Evolutionary conservation across 345 rosid species (phyloP).

Genomic region (Aegle marmelos): DNA sequence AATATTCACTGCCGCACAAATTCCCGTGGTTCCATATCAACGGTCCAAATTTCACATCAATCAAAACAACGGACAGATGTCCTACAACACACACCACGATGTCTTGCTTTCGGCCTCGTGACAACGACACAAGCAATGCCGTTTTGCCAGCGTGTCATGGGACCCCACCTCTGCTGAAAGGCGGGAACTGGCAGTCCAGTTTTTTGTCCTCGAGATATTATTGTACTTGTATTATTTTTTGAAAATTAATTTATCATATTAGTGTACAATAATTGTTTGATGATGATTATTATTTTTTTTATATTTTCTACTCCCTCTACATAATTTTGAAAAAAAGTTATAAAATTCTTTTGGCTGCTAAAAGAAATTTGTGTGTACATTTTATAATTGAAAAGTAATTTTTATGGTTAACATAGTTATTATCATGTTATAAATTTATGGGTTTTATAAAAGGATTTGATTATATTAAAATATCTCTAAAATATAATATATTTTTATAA

Average conservation of each 20-base stretch:
- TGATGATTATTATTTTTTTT: background rate
- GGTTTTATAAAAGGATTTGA: too few relatives aligned
- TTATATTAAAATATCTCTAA: too few relatives aligned
- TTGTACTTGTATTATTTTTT: background rate
- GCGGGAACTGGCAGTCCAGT: conserved; percentile 29
- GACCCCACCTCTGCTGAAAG: conserved; percentile 26
- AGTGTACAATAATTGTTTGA: background rate
- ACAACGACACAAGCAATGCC: conserved; percentile 31
- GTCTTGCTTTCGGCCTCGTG: conserved; percentile 52
- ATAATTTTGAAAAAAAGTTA: too few relatives aligned
- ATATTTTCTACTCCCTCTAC: background rate
- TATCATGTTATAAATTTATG: too few relatives aligned
- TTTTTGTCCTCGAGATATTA: background rate
- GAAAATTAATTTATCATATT: background rate
- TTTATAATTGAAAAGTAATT: too few relatives aligned
- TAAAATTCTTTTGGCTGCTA: too few relatives aligned
- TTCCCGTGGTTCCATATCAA: conserved; percentile 23
- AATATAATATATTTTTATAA: too few relatives aligned
- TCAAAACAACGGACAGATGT: conserved; percentile 32
- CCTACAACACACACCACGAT: conserved; percentile 35
- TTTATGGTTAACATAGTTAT: too few relatives aligned
- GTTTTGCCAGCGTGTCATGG: conserved; percentile 27
- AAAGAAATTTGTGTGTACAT: too few relatives aligned
- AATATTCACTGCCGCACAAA: conserved; percentile 23
- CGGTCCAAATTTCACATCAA: conserved; percentile 12